Percentiles rank a stretch among this genome's conserved stretches.
phyloP scores from a whole-genome alignment of 768 basidiomycete genomes.

The Ephemerocybe angulata region DNA sequence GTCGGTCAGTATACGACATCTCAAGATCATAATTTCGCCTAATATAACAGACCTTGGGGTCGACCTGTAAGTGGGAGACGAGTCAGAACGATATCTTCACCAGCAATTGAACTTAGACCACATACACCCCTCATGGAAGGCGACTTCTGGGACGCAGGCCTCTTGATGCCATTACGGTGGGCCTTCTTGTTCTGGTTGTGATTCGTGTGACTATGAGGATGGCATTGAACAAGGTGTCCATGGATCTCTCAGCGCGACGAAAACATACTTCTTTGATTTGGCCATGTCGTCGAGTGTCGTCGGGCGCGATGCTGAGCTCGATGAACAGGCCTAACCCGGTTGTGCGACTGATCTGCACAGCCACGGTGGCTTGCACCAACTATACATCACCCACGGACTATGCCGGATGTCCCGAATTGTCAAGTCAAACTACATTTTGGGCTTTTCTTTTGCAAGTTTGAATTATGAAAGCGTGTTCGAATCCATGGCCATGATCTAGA shows the following conservation, averaged over 20 bases:
- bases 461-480: background rate
- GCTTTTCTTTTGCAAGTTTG: too few relatives aligned
- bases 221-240: slow-evolving; percentile 6
- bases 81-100: slow-evolving; percentile 3
- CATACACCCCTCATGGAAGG: slow-evolving; percentile 90
- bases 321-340: slow-evolving; percentile 5
- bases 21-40: slow-evolving; percentile 3
- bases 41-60: slow-evolving; percentile 60
- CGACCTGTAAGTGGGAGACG: slow-evolving; percentile 50
- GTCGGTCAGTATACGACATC: slow-evolving; percentile 11
- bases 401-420: too few relatives aligned
- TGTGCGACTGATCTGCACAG: slow-evolving; percentile 26
- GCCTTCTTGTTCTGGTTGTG: slow-evolving; percentile 98
- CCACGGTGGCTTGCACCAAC: slow-evolving; percentile 41
- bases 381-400: slow-evolving; percentile 28
- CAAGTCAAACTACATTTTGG: too few relatives aligned
- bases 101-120: slow-evolving; percentile 19
- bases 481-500: too few relatives aligned
- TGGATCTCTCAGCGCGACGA: background rate
- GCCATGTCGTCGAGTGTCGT: slow-evolving; percentile 61
- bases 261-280: slow-evolving; percentile 93
- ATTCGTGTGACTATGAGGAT: slow-evolving; percentile 67
- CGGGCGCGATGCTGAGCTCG: slow-evolving; percentile 27
- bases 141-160: slow-evolving; percentile 66
- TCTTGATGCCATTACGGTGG: slow-evolving; percentile 96